Base-by-base conservation (phyloP, 192 early-diverging fungal species). In the Coemansia sp. region DNA sequence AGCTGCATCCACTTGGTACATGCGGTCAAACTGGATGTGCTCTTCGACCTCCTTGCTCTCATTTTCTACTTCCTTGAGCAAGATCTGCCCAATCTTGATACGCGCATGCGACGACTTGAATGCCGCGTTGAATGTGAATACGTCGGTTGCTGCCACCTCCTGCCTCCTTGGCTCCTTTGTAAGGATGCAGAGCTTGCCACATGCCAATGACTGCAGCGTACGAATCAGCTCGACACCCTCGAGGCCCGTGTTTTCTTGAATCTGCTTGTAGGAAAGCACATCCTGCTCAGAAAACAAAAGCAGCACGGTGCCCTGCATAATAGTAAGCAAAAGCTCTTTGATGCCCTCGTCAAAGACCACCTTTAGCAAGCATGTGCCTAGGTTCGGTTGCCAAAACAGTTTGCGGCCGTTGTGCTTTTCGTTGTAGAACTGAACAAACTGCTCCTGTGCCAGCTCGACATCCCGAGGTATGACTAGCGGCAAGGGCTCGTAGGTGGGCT, bases 1-100 rank as follows among this genome's bases (percentile, higher is more conserved):
- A 0, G 95, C 95, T 1, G 95, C 96, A 83, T 99, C 94, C 74
- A 99, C 96, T 63, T 93, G 73, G 69, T 92, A 83, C 84, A 95
- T 95, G 62, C 97, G 88, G 71, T 99, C 97, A 36, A 96, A 88
- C 1, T 89, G 95, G 70, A 96, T 92, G 72, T 96, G 90, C 20
- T 95, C 94, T 62, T 95, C 94, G 43, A 96, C 91, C 3, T 90
- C 83, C 67, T 97, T 95, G 13, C 79, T 85, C 67, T 97, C 94
- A 62, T 90, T 88, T 67, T 98, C 95, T n/a, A 85, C 86, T 74
- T 93, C 94, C 67, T 94, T 86, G 16, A 88, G 88, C 50, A 91
- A 57, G 66, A 95, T 96, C 70, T 97, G 82, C 74, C 95, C 94
- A 60, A 99, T 88, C 73, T 91, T 88, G 42, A 96, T 79, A 67